phyloP scores from a whole-genome alignment of 176 grass and related monocot genomes.

The Alloteropsis semialata region DNA sequence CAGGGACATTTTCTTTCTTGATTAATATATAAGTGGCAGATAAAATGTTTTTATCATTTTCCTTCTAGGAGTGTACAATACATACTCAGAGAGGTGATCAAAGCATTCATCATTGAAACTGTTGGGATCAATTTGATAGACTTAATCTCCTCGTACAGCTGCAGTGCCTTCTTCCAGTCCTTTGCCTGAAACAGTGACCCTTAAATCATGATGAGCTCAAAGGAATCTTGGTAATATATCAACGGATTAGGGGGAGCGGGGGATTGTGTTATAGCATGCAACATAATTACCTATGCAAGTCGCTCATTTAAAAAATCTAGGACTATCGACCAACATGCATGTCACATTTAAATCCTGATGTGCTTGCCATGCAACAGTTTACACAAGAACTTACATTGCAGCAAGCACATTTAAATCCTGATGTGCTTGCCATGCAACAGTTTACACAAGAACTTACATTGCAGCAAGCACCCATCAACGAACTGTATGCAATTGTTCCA shows the following conservation, averaged over 20 bases:
- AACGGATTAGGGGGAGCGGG: neutral
- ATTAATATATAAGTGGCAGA: conserved; percentile 7
- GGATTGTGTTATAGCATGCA: neutral
- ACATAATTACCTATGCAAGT: neutral
- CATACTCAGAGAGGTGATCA: conserved; percentile 89
- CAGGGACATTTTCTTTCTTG: conserved; percentile 20
- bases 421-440: conserved; percentile 9
- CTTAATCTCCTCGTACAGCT: conserved; percentile 85
- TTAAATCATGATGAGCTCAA: conserved; percentile 19
- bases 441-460: conserved; percentile 61
- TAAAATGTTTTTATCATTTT: conserved; percentile 1
- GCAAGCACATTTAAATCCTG: conserved; percentile 76
- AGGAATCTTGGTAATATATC: conserved; percentile 13
- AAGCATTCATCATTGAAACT: conserved; percentile 92
- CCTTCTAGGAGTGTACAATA: conserved; percentile 12
- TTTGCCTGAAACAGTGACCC: conserved; percentile 60
- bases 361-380: conserved; percentile 18
- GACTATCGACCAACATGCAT: conserved; percentile 2
- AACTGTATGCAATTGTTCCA: conserved; percentile 82
- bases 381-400: conserved; percentile 73
- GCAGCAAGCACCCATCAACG: conserved; percentile 97
- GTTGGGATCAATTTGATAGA: conserved; percentile 69
- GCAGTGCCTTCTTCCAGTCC: conserved; percentile 83
- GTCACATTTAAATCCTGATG: neutral
- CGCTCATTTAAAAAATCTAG: neutral